A percentile compares a stretch with the other conserved stretches of the same genome.
Conservation (phyloP, 768 basidiomycete species). For the Hygrocybe coccinea region DNA sequence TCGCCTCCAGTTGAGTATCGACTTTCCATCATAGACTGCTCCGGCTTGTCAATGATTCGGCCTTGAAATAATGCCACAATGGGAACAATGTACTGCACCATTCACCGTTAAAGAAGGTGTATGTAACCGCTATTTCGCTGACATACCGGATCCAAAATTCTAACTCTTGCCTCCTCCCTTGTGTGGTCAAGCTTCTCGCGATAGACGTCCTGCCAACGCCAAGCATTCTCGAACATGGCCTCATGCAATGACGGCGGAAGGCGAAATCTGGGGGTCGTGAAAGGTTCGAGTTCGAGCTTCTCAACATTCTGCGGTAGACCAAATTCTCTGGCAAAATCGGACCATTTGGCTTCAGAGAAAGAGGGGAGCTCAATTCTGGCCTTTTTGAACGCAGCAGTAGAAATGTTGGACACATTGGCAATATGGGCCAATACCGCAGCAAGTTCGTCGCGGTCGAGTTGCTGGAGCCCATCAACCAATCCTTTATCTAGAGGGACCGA, state of each 20-base stretch:
- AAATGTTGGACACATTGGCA: neutral
- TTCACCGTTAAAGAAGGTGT: slow-evolving; percentile 7
- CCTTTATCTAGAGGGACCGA: neutral
- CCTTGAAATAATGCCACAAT: slow-evolving; percentile 20
- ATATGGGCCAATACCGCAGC: neutral
- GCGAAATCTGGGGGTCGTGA: slow-evolving; percentile 13
- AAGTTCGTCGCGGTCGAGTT: neutral
- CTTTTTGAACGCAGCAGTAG: slow-evolving; percentile 2
- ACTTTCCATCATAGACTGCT: slow-evolving; percentile 7
- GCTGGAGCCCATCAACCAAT: neutral
- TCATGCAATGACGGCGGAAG: slow-evolving; percentile 17
- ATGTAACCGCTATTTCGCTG: slow-evolving; percentile 5
- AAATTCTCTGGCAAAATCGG: slow-evolving; percentile 9
- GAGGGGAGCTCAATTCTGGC: no score
- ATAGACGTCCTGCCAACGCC: slow-evolving; percentile 17
- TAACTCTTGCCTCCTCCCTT: slow-evolving; percentile 14
- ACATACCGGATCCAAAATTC: slow-evolving; percentile 17
- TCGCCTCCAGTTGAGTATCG: slow-evolving; percentile 16
- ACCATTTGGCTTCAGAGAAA: slow-evolving; percentile 12
- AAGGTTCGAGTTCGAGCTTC: slow-evolving; percentile 5
- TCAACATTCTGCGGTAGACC: slow-evolving; percentile 7
- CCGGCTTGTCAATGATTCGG: slow-evolving; percentile 18
- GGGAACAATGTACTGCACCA: slow-evolving; percentile 19
- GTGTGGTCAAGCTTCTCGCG: slow-evolving; percentile 13
- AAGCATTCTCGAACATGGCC: slow-evolving; percentile 16